phyloP scores from a whole-genome alignment of 2,329 filamentous ascomycete genomes.

The Aspergillus cejpii region DNA sequence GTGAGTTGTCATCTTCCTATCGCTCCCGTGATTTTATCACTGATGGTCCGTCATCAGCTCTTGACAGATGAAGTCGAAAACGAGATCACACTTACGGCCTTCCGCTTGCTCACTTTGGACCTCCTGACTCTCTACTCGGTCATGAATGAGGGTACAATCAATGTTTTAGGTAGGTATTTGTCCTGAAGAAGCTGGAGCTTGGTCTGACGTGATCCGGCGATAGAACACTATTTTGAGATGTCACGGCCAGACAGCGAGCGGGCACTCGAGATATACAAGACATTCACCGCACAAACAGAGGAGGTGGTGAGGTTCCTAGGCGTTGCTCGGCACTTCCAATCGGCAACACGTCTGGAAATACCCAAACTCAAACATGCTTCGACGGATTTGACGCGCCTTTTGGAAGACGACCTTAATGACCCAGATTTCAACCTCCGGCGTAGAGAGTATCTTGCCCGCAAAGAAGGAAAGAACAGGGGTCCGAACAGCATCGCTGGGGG shows the following conservation, averaged over 20 bases:
- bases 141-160: constrained; percentile 95
- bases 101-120: constrained; percentile 83
- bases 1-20: constrained; percentile 47
- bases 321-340: constrained; percentile 81
- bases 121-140: constrained; percentile 85
- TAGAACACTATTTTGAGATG: constrained; percentile 98
- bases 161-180: constrained; percentile 68
- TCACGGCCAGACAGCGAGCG: constrained; percentile 88
- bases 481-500: constrained; percentile 22
- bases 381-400: constrained; percentile 76
- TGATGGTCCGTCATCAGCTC: constrained; percentile 50
- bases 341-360: constrained; percentile 86
- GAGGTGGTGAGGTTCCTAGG: constrained; percentile 84
- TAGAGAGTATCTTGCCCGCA: constrained; percentile 82
- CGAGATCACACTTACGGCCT: constrained; percentile 91
- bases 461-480: constrained; percentile 60
- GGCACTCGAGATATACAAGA: constrained; percentile 85
- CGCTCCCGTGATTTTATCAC: neutral
- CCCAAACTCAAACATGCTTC: constrained; percentile 97
- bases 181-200: neutral
- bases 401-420: constrained; percentile 92
- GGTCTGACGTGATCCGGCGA: constrained; percentile 4
- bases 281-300: constrained; percentile 86
- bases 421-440: constrained; percentile 92
- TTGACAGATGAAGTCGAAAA: constrained; percentile 86